These are phyloP conservation scores for Limnomonas spitsbergensis DNA, from an alignment of 139 green algal genomes.

Conservation along the genomic window DNA sequence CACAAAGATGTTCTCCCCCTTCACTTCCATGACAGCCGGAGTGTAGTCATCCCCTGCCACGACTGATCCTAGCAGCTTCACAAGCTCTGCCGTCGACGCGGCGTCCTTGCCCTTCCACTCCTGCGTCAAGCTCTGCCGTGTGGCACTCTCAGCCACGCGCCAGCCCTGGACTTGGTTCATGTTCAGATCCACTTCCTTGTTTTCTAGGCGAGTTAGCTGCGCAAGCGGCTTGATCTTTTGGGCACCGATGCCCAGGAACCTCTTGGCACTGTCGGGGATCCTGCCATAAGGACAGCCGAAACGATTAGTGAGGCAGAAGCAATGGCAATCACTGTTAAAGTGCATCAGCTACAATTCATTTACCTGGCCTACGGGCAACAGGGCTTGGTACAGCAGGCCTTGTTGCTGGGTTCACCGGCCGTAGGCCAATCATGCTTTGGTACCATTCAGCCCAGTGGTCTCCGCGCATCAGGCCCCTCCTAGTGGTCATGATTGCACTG, in stretches of 20 bases:
- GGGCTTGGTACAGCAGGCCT: no score
- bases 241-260: conserved; percentile 2
- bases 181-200: conserved; percentile 20
- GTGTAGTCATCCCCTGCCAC: not conserved
- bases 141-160: conserved; percentile 31
- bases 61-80: conserved; percentile 31
- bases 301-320: no score
- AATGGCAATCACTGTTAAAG: no score
- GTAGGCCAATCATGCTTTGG: no score
- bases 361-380: no score
- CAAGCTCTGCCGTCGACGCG: conserved; percentile 22
- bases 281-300: no score
- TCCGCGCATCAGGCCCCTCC: no score
- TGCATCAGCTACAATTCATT: no score
- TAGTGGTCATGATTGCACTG: no score
- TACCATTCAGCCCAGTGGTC: no score
- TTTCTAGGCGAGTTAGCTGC: conserved; percentile 24
- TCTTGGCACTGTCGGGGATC: not conserved
- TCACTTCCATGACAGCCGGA: conserved; percentile 37
- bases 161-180: conserved; percentile 50
- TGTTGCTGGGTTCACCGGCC: no score
- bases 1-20: conserved; percentile 55
- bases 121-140: conserved; percentile 49
- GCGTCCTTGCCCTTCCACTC: conserved; percentile 64
- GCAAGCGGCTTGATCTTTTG: conserved; percentile 16